phyloP scores from a whole-genome alignment of 2,329 filamentous ascomycete species.

The Zymoseptoria passerinii region DNA sequence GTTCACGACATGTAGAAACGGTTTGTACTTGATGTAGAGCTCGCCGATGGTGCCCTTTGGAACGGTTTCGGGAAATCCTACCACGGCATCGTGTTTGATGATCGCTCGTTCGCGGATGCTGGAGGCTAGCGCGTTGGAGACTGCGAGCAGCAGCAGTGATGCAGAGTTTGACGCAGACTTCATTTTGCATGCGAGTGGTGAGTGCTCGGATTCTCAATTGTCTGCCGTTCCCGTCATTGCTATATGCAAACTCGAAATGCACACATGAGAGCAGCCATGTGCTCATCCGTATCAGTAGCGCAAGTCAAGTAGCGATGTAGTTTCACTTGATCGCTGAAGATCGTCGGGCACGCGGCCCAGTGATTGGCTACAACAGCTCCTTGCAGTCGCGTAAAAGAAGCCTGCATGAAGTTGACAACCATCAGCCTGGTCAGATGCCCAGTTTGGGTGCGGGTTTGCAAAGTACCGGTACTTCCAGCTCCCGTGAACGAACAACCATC shows the following conservation, averaged over 20 bases:
- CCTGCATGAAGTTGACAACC: neutral
- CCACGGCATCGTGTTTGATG: constrained; percentile 41
- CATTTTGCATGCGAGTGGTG: neutral
- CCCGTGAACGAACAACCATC: neutral
- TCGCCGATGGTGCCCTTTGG: constrained; percentile 40
- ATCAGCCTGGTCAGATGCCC: neutral
- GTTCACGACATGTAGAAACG: constrained; percentile 46
- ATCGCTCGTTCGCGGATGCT: constrained; percentile 33
- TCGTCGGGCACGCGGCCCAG: neutral
- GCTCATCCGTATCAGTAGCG: neutral
- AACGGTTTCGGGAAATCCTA: constrained; percentile 47
- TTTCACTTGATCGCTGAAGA: neutral
- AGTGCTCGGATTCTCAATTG: neutral
- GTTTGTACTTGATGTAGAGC: constrained; percentile 50
- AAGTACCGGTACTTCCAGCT: neutral
- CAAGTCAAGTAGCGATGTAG: neutral
- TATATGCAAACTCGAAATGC: neutral
- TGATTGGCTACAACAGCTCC: neutral
- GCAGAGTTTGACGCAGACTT: neutral
- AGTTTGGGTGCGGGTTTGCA: neutral
- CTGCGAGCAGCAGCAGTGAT: neutral
- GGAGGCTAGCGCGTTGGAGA: constrained; percentile 4
- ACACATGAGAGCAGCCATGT: neutral
- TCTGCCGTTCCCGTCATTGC: neutral
- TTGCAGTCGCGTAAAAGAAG: neutral